Evolutionary conservation across 2,329 filamentous ascomycete genomes (phyloP).

Genomic region (Fusarium drepaniforme): DNA sequence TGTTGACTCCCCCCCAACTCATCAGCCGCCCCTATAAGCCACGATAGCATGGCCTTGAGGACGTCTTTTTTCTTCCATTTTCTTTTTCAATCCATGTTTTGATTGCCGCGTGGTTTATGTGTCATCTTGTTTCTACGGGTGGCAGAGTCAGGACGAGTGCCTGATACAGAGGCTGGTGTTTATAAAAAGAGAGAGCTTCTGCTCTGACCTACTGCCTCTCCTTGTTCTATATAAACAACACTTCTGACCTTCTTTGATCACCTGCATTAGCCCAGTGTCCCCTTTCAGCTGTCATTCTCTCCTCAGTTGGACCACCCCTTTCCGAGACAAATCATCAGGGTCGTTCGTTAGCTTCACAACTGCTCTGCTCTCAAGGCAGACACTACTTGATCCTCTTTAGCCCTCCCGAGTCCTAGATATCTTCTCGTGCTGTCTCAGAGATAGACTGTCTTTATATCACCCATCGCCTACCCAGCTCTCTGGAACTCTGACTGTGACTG

Average conservation of each 20-base stretch:
- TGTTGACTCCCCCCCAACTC: conserved; percentile 4
- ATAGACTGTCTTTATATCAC: conserved; percentile 24
- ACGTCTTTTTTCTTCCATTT: neutral
- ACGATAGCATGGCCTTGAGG: conserved; percentile 18
- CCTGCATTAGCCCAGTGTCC: conserved; percentile 41
- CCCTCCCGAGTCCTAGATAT: conserved; percentile 7
- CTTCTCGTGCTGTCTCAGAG: neutral
- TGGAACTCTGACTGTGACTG: neutral
- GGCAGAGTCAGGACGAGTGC: conserved; percentile 19
- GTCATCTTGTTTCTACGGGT: neutral
- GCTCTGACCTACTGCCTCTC: neutral
- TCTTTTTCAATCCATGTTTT: neutral
- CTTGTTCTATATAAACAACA: conserved; percentile 20
- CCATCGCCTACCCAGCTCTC: conserved; percentile 10
- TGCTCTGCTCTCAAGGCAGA: conserved; percentile 13
- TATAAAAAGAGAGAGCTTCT: conserved; percentile 21
- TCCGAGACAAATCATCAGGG: conserved; percentile 38
- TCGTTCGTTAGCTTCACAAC: conserved; percentile 32
- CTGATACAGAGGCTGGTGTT: conserved; percentile 1
- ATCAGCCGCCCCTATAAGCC: conserved; percentile 35
- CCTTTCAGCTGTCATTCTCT: conserved; percentile 40
- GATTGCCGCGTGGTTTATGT: conserved; percentile 22
- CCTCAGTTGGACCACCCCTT: conserved; percentile 16
- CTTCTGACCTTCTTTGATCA: conserved; percentile 45
- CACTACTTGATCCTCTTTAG: conserved; percentile 22